Evolutionary conservation across 345 rosid species (phyloP).

Genomic region (Ceriops zippeliana): DNA sequence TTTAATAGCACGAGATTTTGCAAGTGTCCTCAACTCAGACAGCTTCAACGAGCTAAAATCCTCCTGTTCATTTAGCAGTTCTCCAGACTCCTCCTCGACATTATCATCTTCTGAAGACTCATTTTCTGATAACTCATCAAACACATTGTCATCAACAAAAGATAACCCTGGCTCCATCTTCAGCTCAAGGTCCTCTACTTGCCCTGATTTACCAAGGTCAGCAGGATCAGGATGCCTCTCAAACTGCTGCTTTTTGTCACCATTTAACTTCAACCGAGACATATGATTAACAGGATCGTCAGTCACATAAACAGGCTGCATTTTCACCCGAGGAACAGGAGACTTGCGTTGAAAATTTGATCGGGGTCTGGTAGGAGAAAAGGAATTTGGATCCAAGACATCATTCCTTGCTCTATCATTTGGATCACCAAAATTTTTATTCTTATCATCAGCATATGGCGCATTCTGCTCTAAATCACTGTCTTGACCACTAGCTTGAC

Average conservation of each 20-base stretch:
- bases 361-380: conserved; percentile 56
- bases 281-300: conserved; percentile 37
- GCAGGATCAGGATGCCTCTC: conserved; percentile 36
- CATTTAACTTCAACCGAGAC: conserved; percentile 27
- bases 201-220: conserved; percentile 24
- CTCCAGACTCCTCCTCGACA: conserved; percentile 19
- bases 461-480: conserved; percentile 28
- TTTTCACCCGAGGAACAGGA: conserved; percentile 57
- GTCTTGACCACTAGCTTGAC: conserved; percentile 28
- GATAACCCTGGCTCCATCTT: conserved; percentile 30
- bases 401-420: conserved; percentile 19
- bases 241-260: conserved; percentile 34
- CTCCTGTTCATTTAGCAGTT: conserved; percentile 21
- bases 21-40: conserved; percentile 60
- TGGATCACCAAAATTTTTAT: conserved; percentile 28
- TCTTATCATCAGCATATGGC: conserved; percentile 36
- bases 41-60: conserved; percentile 67
- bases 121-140: conserved; percentile 27
- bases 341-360: conserved; percentile 75
- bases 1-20: conserved; percentile 74
- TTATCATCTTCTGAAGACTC: conserved; percentile 30
- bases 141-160: conserved; percentile 18
- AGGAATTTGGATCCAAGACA: conserved; percentile 31
- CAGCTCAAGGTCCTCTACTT: conserved; percentile 28
- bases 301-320: conserved; percentile 42